A percentile compares a stretch with the other conserved stretches of the same genome.
These are phyloP conservation scores for Talaromyces rugulosus DNA, from an alignment of 2,329 filamentous ascomycete species.

Conservation along the genomic window DNA sequence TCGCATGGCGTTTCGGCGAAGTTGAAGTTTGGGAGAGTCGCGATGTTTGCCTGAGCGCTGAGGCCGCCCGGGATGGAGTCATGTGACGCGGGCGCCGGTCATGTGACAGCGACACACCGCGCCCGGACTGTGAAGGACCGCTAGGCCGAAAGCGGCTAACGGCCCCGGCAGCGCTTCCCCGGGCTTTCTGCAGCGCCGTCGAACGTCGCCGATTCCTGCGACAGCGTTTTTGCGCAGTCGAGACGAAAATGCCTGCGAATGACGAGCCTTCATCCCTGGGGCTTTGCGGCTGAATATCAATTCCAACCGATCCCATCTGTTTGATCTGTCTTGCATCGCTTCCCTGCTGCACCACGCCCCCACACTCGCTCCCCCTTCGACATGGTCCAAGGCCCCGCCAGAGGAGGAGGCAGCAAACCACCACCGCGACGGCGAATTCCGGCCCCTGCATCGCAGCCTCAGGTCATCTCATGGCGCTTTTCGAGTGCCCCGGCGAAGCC, in stretches of 20 bases:
- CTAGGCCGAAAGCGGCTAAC: not conserved
- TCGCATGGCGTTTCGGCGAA: not conserved
- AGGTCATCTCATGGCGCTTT: conserved; percentile 1
- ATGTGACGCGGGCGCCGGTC: not conserved
- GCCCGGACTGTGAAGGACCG: not conserved
- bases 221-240: not conserved
- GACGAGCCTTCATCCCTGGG: not conserved
- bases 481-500: not conserved
- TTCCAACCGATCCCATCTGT: not conserved
- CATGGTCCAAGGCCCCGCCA: not conserved
- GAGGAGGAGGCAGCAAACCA: not conserved
- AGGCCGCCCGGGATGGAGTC: no score
- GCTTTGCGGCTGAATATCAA: not conserved
- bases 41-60: no score
- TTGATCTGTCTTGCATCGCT: not conserved
- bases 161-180: not conserved
- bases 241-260: not conserved
- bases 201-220: not conserved
- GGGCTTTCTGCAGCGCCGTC: not conserved
- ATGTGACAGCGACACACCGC: not conserved
- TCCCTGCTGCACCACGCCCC: not conserved
- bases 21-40: not conserved
- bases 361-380: not conserved
- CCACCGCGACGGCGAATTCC: not conserved
- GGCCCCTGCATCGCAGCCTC: not conserved